Evolutionary conservation across 768 basidiomycete species (phyloP).

Genomic region (Pluteus cervinus): DNA sequence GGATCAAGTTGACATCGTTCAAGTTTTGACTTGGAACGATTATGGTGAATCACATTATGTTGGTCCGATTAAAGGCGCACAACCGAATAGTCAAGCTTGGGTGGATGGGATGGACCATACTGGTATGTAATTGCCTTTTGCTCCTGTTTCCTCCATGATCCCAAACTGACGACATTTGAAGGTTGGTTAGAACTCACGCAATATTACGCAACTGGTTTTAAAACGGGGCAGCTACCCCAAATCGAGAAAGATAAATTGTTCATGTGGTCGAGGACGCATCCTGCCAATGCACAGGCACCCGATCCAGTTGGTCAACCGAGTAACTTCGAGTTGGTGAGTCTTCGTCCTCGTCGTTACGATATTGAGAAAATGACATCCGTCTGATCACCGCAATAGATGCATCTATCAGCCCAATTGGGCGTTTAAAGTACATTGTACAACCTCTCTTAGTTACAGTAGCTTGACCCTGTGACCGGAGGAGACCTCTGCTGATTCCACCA

Average conservation of each 20-base stretch:
- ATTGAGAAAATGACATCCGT: no score
- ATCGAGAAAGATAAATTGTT: conserved; percentile 56
- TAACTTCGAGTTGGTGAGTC: conserved; percentile 51
- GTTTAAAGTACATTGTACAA: no score
- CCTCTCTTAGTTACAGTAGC: no score
- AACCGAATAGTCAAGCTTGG: conserved; percentile 71
- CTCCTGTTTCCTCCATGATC: conserved; percentile 4
- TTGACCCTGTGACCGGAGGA: no score
- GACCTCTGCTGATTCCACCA: no score
- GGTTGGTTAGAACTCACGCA: conserved; percentile 61
- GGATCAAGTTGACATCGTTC: conserved; percentile 50
- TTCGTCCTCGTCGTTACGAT: conserved; percentile 11
- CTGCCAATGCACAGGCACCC: conserved; percentile 43
- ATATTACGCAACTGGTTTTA: conserved; percentile 68
- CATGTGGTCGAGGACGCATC: conserved; percentile 62
- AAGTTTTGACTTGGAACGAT: conserved; percentile 69
- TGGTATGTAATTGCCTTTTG: conserved; percentile 20
- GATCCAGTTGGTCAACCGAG: conserved; percentile 51
- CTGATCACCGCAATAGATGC: no score
- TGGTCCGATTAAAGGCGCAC: conserved; percentile 67
- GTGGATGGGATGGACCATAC: conserved; percentile 60
- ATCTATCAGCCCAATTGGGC: no score
- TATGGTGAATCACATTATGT: conserved; percentile 78
- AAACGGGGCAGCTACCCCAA: conserved; percentile 56
- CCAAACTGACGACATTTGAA: conserved; percentile 13